Percentiles rank a stretch among this genome's conserved stretches.
These are phyloP conservation scores for Castanea crenata DNA, from an alignment of 306 rosid species.

Conservation along the genomic window DNA sequence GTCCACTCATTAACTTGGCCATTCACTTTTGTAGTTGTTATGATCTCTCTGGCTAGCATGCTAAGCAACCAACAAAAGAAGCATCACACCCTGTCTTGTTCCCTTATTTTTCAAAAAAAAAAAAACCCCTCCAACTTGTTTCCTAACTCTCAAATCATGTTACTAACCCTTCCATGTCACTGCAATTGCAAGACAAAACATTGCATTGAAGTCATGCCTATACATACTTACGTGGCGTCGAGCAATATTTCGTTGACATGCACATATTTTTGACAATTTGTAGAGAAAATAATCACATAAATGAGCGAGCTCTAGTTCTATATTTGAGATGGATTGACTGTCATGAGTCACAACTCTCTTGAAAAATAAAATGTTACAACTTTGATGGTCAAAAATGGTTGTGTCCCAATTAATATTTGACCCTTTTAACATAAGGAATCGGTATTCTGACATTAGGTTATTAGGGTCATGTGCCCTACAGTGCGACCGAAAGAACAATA, in stretches of 20 bases:
- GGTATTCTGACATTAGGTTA: background rate
- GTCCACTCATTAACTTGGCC: background rate
- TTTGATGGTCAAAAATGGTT: background rate
- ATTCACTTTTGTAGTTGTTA: conserved; percentile 4
- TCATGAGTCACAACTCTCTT: background rate
- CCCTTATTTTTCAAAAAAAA: no score
- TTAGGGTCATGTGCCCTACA: conserved; percentile 32
- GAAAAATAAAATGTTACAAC: background rate
- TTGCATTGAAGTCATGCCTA: background rate
- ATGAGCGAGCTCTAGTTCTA: background rate
- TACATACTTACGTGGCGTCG: background rate
- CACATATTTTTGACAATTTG: background rate
- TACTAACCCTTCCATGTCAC: no score
- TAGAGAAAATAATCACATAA: background rate
- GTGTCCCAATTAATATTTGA: background rate
- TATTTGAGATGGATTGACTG: background rate
- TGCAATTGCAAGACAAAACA: no score
- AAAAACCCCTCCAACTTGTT: no score
- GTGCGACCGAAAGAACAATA: conserved; percentile 25
- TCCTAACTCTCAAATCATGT: no score
- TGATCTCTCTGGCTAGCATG: conserved; percentile 15
- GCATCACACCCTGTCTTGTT: no score
- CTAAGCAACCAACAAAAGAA: background rate
- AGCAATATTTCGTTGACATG: background rate
- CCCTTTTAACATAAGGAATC: background rate